These are phyloP conservation scores for Capronia epimyces DNA, from an alignment of 2,329 filamentous ascomycete genomes.

Conservation along the genomic window DNA sequence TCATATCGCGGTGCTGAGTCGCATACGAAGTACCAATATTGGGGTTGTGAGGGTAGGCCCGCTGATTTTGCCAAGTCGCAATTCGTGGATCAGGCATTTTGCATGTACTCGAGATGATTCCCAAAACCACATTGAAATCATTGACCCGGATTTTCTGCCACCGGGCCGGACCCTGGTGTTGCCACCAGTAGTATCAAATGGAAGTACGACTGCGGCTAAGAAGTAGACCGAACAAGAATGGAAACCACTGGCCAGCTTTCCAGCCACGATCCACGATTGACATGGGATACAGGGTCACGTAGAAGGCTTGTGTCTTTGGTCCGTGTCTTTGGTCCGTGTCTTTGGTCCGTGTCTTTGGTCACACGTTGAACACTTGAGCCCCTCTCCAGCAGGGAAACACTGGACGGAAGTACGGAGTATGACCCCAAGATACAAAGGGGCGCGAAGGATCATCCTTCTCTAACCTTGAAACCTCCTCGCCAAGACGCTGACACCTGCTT, in stretches of 20 bases:
- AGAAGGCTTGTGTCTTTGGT: too few species aligned
- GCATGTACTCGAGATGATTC: slow-evolving; percentile 40
- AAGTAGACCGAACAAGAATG: slow-evolving; percentile 34
- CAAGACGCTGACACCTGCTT: too few species aligned
- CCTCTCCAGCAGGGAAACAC: too few species aligned
- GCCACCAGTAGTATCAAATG: slow-evolving; percentile 33
- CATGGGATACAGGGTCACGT: background rate
- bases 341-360: too few species aligned
- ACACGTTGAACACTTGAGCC: too few species aligned
- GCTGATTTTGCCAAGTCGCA: slow-evolving; percentile 46
- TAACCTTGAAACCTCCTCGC: background rate
- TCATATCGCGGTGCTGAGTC: slow-evolving; percentile 39
- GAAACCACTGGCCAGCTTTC: slow-evolving; percentile 43
- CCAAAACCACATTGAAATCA: slow-evolving; percentile 28
- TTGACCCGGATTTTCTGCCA: slow-evolving; percentile 33
- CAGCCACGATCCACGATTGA: slow-evolving; percentile 40
- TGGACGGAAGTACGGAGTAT: too few species aligned
- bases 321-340: too few species aligned
- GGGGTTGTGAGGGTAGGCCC: slow-evolving; percentile 44
- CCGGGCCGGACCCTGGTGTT: slow-evolving; percentile 36
- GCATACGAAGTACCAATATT: too few species aligned
- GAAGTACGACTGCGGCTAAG: slow-evolving; percentile 21
- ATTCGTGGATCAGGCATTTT: slow-evolving; percentile 48
- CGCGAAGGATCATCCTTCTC: background rate
- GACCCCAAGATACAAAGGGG: too few species aligned